Conservation (phyloP, 768 basidiomycete species). For the Pholiota conissans region DNA sequence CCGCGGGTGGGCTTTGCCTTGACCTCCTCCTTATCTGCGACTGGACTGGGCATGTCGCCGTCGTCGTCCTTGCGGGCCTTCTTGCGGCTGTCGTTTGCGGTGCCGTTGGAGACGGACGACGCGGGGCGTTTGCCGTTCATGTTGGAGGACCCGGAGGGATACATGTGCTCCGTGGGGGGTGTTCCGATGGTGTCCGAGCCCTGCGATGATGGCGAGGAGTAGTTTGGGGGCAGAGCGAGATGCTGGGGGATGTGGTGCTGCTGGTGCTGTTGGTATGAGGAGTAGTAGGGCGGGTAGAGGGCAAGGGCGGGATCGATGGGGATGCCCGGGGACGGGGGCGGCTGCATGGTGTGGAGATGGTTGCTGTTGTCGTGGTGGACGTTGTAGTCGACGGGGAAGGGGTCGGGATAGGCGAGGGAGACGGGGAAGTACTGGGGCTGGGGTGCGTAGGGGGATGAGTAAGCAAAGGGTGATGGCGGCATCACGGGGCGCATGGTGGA, state of each 20-base stretch:
- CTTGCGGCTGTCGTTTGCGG: constrained; percentile 48
- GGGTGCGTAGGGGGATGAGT: constrained; percentile 33
- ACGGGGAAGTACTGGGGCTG: constrained; percentile 27
- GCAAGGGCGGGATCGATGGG: constrained; percentile 73
- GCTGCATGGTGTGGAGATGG: constrained; percentile 42
- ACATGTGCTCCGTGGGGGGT: constrained; percentile 65
- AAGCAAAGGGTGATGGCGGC: constrained; percentile 34
- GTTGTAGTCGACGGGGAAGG: constrained; percentile 36
- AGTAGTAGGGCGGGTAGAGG: constrained; percentile 68
- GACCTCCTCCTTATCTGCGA: constrained; percentile 57
- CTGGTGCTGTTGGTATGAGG: constrained; percentile 46
- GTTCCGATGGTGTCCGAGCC: constrained; percentile 77
- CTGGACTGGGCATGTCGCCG: constrained; percentile 45
- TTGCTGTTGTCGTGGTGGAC: constrained; percentile 13
- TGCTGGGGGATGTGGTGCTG: constrained; percentile 54
- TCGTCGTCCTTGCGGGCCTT: constrained; percentile 65
- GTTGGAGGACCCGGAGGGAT: constrained; percentile 47
- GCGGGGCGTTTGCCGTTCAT: constrained; percentile 69
- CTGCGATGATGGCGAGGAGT: constrained; percentile 80
- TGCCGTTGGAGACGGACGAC: constrained; percentile 42
- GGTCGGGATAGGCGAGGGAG: constrained; percentile 25
- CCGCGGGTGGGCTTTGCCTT: constrained; percentile 87
- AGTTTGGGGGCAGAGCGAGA: constrained; percentile 53
- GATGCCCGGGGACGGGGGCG: constrained; percentile 58
- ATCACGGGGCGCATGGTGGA: constrained; percentile 25